Base-by-base conservation (phyloP, 2,329 filamentous ascomycete genomes). In the Helicocarpus griseus region DNA sequence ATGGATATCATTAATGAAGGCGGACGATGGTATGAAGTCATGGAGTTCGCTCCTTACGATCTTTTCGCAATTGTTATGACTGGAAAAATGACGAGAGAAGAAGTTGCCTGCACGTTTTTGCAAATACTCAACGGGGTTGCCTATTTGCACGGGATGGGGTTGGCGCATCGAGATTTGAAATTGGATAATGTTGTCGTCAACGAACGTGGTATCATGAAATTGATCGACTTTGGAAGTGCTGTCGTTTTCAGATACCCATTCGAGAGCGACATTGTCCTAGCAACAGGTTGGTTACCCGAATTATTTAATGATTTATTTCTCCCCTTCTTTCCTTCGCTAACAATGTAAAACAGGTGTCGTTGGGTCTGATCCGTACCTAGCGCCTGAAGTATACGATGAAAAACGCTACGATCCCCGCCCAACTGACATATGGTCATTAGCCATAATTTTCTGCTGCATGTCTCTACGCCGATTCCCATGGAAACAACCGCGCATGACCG, bases 381-480 rank as follows among this genome's bases (percentile, higher is more conserved):
- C 93, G 0, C 93, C 93, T 0, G 93, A 98, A 69, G 93, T 98
- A 1, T 97, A 97, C 63, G 90, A 96, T 58, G 82, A 90, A 56
- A 83, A 86, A 58, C 90, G 89, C 64, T 98, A 98, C 66, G 90
- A 98, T 63, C 89, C 93, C 1, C 86, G 90, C 56, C 88, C 89
- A 5, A 88, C 91, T 1, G 93, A 98, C 70, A 89, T 98, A 54
- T 98, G 93, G 93, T 98, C 93, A 9, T 76, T 98, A 54, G 93
- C 91, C 17, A 98, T 98, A 60, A 97, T 98, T 51, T 98, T 91
- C 71, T 97, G 93, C 70, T 98, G 93, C 74, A 98, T 98, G 93
- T 93, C 89, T 4, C 76, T 98, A 39, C 81, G 93, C 21, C 78
- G 93, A 33, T 98, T 98, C 64, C 93, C 93, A 0, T 98, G 93